Evolutionary conservation across 2,329 filamentous ascomycete species (phyloP).

Genomic region (Endothia cerciana): DNA sequence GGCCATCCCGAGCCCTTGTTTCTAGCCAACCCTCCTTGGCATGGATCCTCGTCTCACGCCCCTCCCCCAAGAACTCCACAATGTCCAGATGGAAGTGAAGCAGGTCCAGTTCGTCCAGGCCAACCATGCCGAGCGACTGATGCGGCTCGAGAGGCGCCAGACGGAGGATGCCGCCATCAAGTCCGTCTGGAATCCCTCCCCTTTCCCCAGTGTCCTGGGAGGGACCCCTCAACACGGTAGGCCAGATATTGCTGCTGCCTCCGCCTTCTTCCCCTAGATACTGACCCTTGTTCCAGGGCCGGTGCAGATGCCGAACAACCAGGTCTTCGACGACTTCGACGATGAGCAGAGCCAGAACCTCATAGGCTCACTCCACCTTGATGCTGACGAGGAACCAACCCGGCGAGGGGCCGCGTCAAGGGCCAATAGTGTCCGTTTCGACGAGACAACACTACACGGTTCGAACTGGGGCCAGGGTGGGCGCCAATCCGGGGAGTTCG

Average conservation of each 20-base stretch:
- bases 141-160: slow-evolving; percentile 67
- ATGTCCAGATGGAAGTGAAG: slow-evolving; percentile 72
- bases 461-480: slow-evolving; percentile 81
- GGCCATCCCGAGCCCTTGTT: slow-evolving; percentile 6
- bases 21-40: slow-evolving; percentile 37
- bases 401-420: slow-evolving; percentile 85
- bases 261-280: not conserved
- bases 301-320: slow-evolving; percentile 75
- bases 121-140: slow-evolving; percentile 64
- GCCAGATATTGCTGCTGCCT: slow-evolving; percentile 34
- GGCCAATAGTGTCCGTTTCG: slow-evolving; percentile 96
- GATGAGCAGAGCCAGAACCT: slow-evolving; percentile 77
- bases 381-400: slow-evolving; percentile 83
- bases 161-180: slow-evolving; percentile 72
- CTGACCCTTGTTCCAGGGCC: slow-evolving; percentile 60
- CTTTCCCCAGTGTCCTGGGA: slow-evolving; percentile 83
- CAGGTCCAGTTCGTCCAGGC: slow-evolving; percentile 67
- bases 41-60: slow-evolving; percentile 68
- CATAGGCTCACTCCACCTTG: slow-evolving; percentile 80
- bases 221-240: slow-evolving; percentile 87
- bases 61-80: slow-evolving; percentile 67
- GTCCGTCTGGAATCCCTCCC: slow-evolving; percentile 85
- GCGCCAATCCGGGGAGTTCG: slow-evolving; percentile 82
- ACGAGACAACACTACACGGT: slow-evolving; percentile 90
- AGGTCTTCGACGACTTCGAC: slow-evolving; percentile 89